Evolutionary conservation across 306 rosid genomes (phyloP).

Genomic region (Argentina anserina): DNA sequence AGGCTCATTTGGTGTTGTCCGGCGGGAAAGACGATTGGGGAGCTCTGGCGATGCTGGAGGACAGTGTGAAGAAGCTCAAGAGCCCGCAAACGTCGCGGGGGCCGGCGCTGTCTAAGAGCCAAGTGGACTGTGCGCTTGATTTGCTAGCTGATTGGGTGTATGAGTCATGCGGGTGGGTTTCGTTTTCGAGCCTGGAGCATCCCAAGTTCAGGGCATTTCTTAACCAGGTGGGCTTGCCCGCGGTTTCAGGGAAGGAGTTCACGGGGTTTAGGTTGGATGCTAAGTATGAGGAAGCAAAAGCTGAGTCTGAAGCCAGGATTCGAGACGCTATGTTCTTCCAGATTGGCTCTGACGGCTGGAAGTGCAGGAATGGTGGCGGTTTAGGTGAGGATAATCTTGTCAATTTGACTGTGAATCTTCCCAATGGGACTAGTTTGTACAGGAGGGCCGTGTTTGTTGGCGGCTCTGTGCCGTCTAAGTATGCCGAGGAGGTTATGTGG

Average conservation of each 20-base stretch:
- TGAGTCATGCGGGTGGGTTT: slow-evolving; percentile 77
- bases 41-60: slow-evolving; percentile 88
- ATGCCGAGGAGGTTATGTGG: slow-evolving; percentile 84
- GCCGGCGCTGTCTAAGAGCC: slow-evolving; percentile 55
- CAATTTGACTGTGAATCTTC: slow-evolving; percentile 74
- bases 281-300: slow-evolving; percentile 65
- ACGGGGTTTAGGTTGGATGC: slow-evolving; percentile 49
- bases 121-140: slow-evolving; percentile 65
- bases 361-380: slow-evolving; percentile 29
- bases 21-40: slow-evolving; percentile 94
- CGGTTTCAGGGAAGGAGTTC: slow-evolving; percentile 55
- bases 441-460: slow-evolving; percentile 64
- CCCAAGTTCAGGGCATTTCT: slow-evolving; percentile 85
- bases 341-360: slow-evolving; percentile 83
- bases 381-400: slow-evolving; percentile 53
- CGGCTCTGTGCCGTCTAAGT: slow-evolving; percentile 63
- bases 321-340: slow-evolving; percentile 93
- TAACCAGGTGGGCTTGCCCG: slow-evolving; percentile 70
- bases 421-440: slow-evolving; percentile 88
- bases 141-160: slow-evolving; percentile 79
- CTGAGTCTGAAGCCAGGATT: slow-evolving; percentile 73
- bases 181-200: slow-evolving; percentile 72
- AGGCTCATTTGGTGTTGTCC: slow-evolving; percentile 72
- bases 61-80: slow-evolving; percentile 90
- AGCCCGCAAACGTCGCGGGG: slow-evolving; percentile 91